These are phyloP conservation scores for Fulvia fulva DNA, from an alignment of 2,329 filamentous ascomycete species.

Conservation along the genomic window DNA sequence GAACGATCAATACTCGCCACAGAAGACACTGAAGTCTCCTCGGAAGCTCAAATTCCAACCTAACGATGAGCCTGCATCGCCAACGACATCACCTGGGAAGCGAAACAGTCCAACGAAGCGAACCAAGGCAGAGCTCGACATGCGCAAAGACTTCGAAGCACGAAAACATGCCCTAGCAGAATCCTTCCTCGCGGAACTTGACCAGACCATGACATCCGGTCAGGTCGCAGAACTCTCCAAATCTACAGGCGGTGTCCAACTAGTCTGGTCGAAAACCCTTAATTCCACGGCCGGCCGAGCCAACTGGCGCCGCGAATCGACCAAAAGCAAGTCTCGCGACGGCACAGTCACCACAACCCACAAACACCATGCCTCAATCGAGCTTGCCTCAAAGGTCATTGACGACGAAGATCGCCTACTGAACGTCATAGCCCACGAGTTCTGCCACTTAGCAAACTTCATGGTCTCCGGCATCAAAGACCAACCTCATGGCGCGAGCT, in stretches of 20 bases:
- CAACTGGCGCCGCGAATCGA: constrained; percentile 47
- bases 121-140: constrained; percentile 33
- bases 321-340: constrained; percentile 26
- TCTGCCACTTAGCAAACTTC: constrained; percentile 89
- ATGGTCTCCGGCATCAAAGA: constrained; percentile 74
- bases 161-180: constrained; percentile 61
- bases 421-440: constrained; percentile 94
- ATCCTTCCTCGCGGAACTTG: constrained; percentile 65
- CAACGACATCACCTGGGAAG: constrained; percentile 38
- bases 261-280: constrained; percentile 73
- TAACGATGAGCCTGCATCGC: constrained; percentile 24
- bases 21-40: constrained; percentile 42
- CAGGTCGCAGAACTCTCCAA: constrained; percentile 56
- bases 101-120: constrained; percentile 34
- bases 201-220: constrained; percentile 59
- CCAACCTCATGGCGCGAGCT: constrained; percentile 77
- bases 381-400: constrained; percentile 85
- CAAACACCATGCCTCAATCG: constrained; percentile 64
- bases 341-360: constrained; percentile 28
- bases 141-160: constrained; percentile 59
- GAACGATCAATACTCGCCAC: constrained; percentile 60
- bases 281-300: constrained; percentile 69
- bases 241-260: constrained; percentile 64
- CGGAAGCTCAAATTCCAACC: constrained; percentile 29
- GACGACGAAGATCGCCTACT: constrained; percentile 70